phyloP scores from a whole-genome alignment of 2,329 filamentous ascomycete species.

The Fusarium euwallaceae region DNA sequence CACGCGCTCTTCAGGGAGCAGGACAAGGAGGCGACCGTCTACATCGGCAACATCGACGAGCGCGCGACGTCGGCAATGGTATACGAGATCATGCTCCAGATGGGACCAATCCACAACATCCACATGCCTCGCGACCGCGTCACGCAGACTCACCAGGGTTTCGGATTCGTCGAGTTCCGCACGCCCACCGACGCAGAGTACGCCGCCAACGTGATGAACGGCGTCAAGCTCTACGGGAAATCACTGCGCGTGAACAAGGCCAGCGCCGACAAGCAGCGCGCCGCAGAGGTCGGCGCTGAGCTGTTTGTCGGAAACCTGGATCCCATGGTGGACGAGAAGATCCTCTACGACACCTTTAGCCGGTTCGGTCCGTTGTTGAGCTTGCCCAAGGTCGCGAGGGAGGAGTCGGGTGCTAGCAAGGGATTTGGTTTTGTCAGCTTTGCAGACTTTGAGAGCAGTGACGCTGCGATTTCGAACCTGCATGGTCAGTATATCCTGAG shows the following conservation, averaged over 20 bases:
- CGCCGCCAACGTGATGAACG: conserved; percentile 96
- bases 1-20: conserved; percentile 76
- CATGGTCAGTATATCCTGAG: conserved; percentile 97
- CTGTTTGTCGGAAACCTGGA: conserved; percentile 97
- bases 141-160: conserved; percentile 95
- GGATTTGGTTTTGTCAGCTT: conserved; percentile 98
- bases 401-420: conserved; percentile 89
- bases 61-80: conserved; percentile 90
- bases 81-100: conserved; percentile 98
- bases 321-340: conserved; percentile 93
- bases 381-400: conserved; percentile 91
- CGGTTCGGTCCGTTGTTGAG: conserved; percentile 89
- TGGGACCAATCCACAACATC: conserved; percentile 96
- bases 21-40: conserved; percentile 98
- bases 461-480: conserved; percentile 92
- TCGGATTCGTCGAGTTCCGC: conserved; percentile 98
- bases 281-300: conserved; percentile 93
- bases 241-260: conserved; percentile 97
- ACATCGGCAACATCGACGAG: conserved; percentile 98
- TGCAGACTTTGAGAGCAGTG: conserved; percentile 91
- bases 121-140: conserved; percentile 98
- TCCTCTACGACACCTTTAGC: conserved; percentile 93
- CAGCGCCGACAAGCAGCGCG: conserved; percentile 91
- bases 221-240: conserved; percentile 92
- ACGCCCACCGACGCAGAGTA: conserved; percentile 97